Evolutionary conservation across 768 basidiomycete species (phyloP).

Genomic region (Pulveroboletus sp.): DNA sequence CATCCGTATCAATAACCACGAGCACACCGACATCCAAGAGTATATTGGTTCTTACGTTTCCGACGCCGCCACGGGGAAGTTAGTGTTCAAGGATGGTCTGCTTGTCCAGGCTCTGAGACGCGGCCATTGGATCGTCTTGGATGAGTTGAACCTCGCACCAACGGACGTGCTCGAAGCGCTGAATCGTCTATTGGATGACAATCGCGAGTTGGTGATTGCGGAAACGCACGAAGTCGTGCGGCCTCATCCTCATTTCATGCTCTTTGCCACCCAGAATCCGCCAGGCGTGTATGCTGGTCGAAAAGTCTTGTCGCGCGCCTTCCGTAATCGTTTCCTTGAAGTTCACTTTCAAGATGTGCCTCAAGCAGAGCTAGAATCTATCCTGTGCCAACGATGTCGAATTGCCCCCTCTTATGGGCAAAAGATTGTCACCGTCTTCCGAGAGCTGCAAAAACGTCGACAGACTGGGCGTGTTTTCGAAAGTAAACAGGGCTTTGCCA

Average conservation of each 20-base stretch:
- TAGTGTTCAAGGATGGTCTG: conserved; percentile 91
- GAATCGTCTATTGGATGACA: conserved; percentile 94
- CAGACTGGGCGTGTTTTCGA: conserved; percentile 93
- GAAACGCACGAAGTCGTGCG: conserved; percentile 93
- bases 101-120: conserved; percentile 86
- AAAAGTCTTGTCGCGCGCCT: conserved; percentile 91
- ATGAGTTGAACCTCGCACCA: conserved; percentile 95
- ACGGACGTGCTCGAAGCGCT: conserved; percentile 97
- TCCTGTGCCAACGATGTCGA: conserved; percentile 85
- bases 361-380: conserved; percentile 86
- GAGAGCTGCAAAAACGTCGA: conserved; percentile 86
- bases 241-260: conserved; percentile 94
- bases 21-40: conserved; percentile 99
- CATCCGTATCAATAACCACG: conserved; percentile 98
- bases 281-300: conserved; percentile 93
- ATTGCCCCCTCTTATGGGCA: conserved; percentile 94
- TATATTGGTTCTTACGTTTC: conserved; percentile 97
- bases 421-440: conserved; percentile 87
- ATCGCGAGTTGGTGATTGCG: conserved; percentile 90
- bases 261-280: conserved; percentile 98
- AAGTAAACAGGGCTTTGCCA: conserved; percentile 95
- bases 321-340: conserved; percentile 95
- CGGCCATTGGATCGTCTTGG: conserved; percentile 97
- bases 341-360: conserved; percentile 98
- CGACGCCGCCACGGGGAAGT: conserved; percentile 86